Base-by-base conservation (phyloP, 345 rosid species). In the Populus deltoides region DNA sequence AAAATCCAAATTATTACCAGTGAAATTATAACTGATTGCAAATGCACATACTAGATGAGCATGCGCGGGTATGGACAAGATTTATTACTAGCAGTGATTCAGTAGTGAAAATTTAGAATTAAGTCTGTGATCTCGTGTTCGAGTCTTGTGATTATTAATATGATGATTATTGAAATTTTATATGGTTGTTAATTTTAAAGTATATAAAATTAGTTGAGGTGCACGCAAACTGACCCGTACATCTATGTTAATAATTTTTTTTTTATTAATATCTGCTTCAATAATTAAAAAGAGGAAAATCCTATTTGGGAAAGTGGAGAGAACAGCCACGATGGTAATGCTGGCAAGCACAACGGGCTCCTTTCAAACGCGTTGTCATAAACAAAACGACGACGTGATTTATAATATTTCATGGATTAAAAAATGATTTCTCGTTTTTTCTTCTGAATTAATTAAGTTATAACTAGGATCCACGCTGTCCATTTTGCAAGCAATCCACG, bases 341-440 rank as follows among this genome's bases (percentile, higher is more conserved):
- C 75, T 72, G 66, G 75, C 75, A 72, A 35, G 66, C 75, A 72
- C 63, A 29, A 35, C 24, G n/a, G 16, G 15, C 10, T 51, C 38
- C 41, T 6, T 57, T 7, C 45, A 55, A 72, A 72, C 75, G 75
- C 75, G 75, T 35, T 55, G n/a, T 36, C 59, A 8, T 27, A 13
- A 13, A 17, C 74, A 27, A 29, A 29, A 71, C 61, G 74, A 51
- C 74, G 3, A 31, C 51, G 24, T 69, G 7, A 4, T 39, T 13
- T 11, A 8, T n/a, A 16, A 0, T 68, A 16, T 27, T 22, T 25
- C 53, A 25, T 33, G 35, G 43, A 49, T 22, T 6, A 6, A 9
- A 8, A 13, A 18, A 39, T 35, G 24, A 12, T 39, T 68, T 24
- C 12, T 39, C 24, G 29, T 22, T 55, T 1, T 22, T 36, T 55